Conservation (phyloP, 2,329 filamentous ascomycete species). For the Xylariaceae sp. region DNA sequence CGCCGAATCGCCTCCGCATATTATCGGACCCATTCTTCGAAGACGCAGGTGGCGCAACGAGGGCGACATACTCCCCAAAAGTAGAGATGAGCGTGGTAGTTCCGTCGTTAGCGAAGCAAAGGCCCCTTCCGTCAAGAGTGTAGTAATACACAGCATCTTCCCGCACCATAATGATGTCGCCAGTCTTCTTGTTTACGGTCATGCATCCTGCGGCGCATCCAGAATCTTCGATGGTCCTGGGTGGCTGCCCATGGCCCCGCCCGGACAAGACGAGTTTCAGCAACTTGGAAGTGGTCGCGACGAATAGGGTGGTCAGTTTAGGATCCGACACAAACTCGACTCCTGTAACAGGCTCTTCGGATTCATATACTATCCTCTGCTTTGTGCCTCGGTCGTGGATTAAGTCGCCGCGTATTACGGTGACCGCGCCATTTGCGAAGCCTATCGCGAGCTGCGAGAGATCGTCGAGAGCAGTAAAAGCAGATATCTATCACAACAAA, state of each 20-base stretch:
- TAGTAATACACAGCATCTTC: constrained; percentile 97
- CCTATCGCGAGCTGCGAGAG: constrained; percentile 90
- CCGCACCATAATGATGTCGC: constrained; percentile 83
- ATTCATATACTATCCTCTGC: constrained; percentile 92
- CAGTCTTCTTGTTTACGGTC: constrained; percentile 73
- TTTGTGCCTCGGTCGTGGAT: constrained; percentile 93
- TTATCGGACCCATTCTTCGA: constrained; percentile 53
- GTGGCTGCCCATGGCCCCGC: constrained; percentile 81
- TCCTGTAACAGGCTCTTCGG: constrained; percentile 91
- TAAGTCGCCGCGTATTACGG: constrained; percentile 86
- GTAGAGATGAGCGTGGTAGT: constrained; percentile 76
- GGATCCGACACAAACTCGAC: constrained; percentile 66
- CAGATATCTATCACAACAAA: constrained; percentile 58
- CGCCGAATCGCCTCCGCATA: constrained; percentile 66
- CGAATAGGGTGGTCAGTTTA: constrained; percentile 71
- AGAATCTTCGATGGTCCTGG: constrained; percentile 80
- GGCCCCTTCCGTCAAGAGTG: constrained; percentile 74
- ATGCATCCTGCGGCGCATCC: constrained; percentile 95
- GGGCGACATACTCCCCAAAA: constrained; percentile 78
- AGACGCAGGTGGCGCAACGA: constrained; percentile 68
- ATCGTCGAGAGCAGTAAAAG: constrained; percentile 81
- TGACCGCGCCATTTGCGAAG: constrained; percentile 92
- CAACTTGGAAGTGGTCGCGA: constrained; percentile 84
- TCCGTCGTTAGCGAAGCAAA: constrained; percentile 86
- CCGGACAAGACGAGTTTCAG: constrained; percentile 82